These are phyloP conservation scores for Aspergillus sp. DNA, from an alignment of 2,329 filamentous ascomycete genomes.

Conservation along the genomic window DNA sequence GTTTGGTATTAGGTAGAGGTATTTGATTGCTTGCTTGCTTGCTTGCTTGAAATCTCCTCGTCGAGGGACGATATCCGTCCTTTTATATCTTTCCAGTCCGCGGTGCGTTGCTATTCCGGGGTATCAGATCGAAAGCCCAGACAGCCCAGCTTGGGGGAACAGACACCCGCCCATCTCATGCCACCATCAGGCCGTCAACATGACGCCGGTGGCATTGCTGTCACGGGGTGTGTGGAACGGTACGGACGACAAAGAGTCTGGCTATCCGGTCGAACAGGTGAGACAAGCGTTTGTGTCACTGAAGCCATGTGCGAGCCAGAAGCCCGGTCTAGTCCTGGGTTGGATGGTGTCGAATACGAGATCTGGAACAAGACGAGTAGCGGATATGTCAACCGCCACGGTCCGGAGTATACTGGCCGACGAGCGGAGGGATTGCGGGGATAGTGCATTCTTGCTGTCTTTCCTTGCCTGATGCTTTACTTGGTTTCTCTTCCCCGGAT, in stretches of 20 bases:
- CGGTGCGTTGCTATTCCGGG: too few species aligned
- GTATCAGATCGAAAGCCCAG: too few species aligned
- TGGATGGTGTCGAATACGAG: constrained; percentile 24
- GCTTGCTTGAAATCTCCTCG: too few species aligned
- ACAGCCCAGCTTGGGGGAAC: too few species aligned
- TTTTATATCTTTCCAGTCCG: too few species aligned
- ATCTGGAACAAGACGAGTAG: constrained; percentile 17
- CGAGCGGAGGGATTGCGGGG: neutral
- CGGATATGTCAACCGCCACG: constrained; percentile 4
- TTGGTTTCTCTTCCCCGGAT: neutral
- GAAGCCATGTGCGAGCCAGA: neutral
- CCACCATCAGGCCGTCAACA: too few species aligned
- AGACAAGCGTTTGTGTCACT: neutral
- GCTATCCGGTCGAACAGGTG: neutral
- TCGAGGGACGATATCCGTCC: too few species aligned
- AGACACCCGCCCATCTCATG: too few species aligned
- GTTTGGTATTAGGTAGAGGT: neutral
- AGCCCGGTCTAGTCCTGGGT: neutral
- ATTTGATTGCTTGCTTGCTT: neutral
- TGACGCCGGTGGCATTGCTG: too few species aligned
- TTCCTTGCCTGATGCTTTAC: neutral
- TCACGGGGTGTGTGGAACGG: too few species aligned
- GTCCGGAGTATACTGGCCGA: neutral
- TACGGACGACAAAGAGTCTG: too few species aligned
- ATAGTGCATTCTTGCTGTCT: neutral